Evolutionary conservation across 1,284 basidiomycete genomes (phyloP).

Genomic region (Wolfiporia cocos): DNA sequence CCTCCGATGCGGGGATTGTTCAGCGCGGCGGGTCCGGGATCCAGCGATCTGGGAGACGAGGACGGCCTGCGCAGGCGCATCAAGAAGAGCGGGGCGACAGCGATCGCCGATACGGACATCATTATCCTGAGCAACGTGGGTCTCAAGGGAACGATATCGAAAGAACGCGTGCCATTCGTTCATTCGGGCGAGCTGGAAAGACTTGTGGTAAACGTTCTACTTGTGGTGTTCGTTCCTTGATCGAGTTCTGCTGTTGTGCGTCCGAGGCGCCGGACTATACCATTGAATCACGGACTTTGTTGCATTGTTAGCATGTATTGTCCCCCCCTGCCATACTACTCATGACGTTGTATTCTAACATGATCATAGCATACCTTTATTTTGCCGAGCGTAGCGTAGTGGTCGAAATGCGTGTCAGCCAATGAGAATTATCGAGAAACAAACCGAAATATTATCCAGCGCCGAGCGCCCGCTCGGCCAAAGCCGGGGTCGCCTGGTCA

Average conservation of each 20-base stretch:
- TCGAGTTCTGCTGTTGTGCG: no score
- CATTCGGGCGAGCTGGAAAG: conserved; percentile 61
- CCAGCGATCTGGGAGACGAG: conserved; percentile 31
- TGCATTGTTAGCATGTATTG: no score
- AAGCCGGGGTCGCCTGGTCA: conserved; percentile 22
- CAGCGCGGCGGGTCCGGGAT: conserved; percentile 25
- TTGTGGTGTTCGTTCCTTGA: conserved; percentile 62
- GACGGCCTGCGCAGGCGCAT: conserved; percentile 50
- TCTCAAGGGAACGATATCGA: conserved; percentile 42
- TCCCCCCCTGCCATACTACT: no score
- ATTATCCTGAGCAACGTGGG: conserved; percentile 49
- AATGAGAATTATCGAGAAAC: conserved; percentile 1
- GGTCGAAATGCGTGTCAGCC: no score
- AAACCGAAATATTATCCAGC: no score
- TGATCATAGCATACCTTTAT: no score
- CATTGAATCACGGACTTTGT: no score
- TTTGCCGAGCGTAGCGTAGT: no score
- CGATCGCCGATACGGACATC: conserved; percentile 57
- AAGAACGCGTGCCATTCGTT: conserved; percentile 65
- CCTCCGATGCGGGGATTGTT: conserved; percentile 39
- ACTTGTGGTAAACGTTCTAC: conserved; percentile 63
- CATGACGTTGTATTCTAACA: no score
- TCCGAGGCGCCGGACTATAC: no score
- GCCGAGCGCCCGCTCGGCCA: conserved; percentile 16
- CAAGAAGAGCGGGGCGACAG: conserved; percentile 61